Conservation (phyloP, 2,329 filamentous ascomycete genomes). For the Didymella arachidicola region DNA sequence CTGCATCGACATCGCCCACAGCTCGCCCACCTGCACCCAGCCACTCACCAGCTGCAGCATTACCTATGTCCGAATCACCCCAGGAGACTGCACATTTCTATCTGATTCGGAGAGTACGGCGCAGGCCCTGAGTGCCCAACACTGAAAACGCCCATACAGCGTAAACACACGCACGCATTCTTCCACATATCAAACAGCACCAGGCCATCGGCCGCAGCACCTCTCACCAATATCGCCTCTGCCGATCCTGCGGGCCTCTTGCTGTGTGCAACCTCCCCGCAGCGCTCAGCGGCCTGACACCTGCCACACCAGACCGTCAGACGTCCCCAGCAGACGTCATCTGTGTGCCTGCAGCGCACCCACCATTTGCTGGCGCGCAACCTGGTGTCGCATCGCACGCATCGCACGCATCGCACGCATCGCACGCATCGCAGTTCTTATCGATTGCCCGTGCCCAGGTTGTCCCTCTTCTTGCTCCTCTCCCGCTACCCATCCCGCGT, state of each 20-base stretch:
- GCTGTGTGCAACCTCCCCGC: slow-evolving; percentile 15
- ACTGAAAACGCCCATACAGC: background rate
- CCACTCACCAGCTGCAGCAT: slow-evolving; percentile 16
- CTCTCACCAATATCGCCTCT: slow-evolving; percentile 5
- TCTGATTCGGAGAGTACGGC: slow-evolving; percentile 48
- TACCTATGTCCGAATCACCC: slow-evolving; percentile 44
- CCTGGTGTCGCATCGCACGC: slow-evolving; percentile 14
- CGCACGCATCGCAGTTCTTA: slow-evolving; percentile 16
- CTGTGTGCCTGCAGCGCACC: slow-evolving; percentile 14
- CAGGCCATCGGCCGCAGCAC: slow-evolving; percentile 6
- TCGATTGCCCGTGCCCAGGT: slow-evolving; percentile 19
- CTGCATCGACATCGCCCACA: slow-evolving; percentile 30
- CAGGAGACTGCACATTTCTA: slow-evolving; percentile 38
- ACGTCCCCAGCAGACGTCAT: slow-evolving; percentile 18
- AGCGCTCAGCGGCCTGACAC: slow-evolving; percentile 14
- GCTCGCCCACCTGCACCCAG: slow-evolving; percentile 11
- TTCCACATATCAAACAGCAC: slow-evolving; percentile 9
- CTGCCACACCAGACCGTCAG: slow-evolving; percentile 16
- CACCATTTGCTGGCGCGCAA: slow-evolving; percentile 15
- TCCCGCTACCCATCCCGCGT: slow-evolving; percentile 19
- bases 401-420: background rate
- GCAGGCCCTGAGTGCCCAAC: slow-evolving; percentile 31
- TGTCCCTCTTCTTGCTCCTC: slow-evolving; percentile 18
- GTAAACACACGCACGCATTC: slow-evolving; percentile 9
- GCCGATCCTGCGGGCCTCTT: slow-evolving; percentile 10